These are phyloP conservation scores for Pezicula rhizophila DNA, from an alignment of 2,329 filamentous ascomycete species.

Conservation along the genomic window DNA sequence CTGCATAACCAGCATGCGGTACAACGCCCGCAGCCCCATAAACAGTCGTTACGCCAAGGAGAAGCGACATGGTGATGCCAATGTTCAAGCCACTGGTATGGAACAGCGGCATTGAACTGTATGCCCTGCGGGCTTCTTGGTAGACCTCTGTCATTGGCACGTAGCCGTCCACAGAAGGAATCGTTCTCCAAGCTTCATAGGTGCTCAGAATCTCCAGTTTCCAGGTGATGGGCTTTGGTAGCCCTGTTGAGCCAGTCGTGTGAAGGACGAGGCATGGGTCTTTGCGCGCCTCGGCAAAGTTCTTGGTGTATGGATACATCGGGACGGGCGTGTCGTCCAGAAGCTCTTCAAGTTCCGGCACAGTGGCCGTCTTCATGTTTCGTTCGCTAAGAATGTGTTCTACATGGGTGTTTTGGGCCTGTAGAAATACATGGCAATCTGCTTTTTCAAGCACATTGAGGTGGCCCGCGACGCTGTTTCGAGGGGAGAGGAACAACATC, in stretches of 20 bases:
- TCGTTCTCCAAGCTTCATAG: constrained; percentile 17
- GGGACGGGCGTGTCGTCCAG: constrained; percentile 15
- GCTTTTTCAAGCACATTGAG: constrained; percentile 28
- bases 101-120: constrained; percentile 18
- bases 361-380: constrained; percentile 3
- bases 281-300: constrained; percentile 27
- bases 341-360: constrained; percentile 26
- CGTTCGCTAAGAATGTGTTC: constrained; percentile 9
- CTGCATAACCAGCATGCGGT: constrained; percentile 16
- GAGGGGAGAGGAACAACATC: constrained; percentile 31
- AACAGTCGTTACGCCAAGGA: constrained; percentile 18
- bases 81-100: constrained; percentile 18
- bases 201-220: constrained; percentile 14
- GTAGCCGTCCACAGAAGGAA: constrained; percentile 35
- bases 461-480: constrained; percentile 29
- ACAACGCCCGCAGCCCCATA: constrained; percentile 15
- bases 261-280: constrained; percentile 36
- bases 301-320: constrained; percentile 27
- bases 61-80: constrained; percentile 13
- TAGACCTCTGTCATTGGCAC: constrained; percentile 70
- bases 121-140: constrained; percentile 10
- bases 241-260: constrained; percentile 37
- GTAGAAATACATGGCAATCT: constrained; percentile 20
- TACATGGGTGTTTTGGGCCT: constrained; percentile 7
- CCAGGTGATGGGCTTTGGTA: constrained; percentile 34